Evolutionary conservation across 805 yeast species (phyloP), one percentile per base, ranked within the genome.

Genomic region (Wickerhamomyces mucosus): DNA sequence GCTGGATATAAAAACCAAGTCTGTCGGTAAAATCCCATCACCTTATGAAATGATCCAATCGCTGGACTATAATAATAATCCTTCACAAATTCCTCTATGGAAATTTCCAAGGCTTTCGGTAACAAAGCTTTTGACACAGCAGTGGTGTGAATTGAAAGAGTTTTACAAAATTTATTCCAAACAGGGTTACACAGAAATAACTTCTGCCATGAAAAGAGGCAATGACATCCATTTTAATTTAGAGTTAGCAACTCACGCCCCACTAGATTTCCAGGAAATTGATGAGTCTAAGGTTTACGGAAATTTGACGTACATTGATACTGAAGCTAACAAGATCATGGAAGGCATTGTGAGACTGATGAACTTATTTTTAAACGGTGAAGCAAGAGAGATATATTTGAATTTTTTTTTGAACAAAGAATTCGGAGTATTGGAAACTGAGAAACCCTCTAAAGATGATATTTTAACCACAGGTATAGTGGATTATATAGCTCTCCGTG

Each of bases 71-170:
- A 7, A 9, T 13, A 19, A n/a, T 27, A 23, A 22, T 15, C 23
- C 18, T 26, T 26, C 16, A 11, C 18, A 28, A 8, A 9, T 28
- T 3, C 26, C 37, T 13, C 31, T 38, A 3, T 18, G 38, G 18
- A 21, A 14, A 3, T 42, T 43, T 11, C 56, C 59, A 6, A 46
- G 80, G 25, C 48, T 75, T 12, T 67, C 75, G 2, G 85, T 79
- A 4, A 77, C 88, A 0, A 67, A 63, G 33, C 48, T 81, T 7
- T 52, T 77, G 9, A 69, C 78, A 0, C 61, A 67, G 20, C 53
- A 64, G 12, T 80, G 85, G 82, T 81, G 92, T 58, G 89, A 81
- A 50, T 53, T 80, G 28, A 56, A 73, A 25, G 62, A 58, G 14
- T 62, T 67, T 36, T 80, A 72, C 46, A 61, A 64, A 16, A 46